These are phyloP conservation scores for Nymphaea colorata DNA, from an alignment of 164 flowering plant species.

Conservation along the genomic window DNA sequence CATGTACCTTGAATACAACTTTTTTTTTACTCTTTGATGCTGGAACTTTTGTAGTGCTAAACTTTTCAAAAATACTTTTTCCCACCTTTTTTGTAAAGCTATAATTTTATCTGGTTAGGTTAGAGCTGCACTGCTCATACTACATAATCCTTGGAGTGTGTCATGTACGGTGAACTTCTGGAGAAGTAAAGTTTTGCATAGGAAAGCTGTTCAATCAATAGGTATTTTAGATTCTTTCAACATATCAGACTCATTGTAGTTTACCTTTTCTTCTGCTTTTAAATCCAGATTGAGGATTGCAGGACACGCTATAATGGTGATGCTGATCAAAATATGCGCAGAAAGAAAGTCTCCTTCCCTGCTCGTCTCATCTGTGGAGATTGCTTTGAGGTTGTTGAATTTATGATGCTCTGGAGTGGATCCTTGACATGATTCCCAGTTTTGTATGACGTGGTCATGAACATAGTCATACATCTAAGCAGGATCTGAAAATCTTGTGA, in stretches of 20 bases:
- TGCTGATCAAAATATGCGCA: constrained; percentile 83
- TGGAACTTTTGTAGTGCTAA: too few relatives aligned
- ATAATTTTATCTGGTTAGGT: too few relatives aligned
- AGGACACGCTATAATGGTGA: constrained; percentile 95
- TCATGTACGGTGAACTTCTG: background rate
- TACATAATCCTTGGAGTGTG: background rate
- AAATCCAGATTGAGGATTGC: constrained; percentile 79
- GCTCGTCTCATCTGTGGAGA: constrained; percentile 92
- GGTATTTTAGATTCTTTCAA: background rate
- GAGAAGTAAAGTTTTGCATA: background rate
- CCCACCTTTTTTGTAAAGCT: too few relatives aligned
- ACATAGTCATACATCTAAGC: too few relatives aligned
- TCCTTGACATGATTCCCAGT: too few relatives aligned
- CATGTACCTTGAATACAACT: too few relatives aligned
- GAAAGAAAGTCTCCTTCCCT: constrained; percentile 84
- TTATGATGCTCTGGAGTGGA: background rate
- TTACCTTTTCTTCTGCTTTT: constrained; percentile 1
- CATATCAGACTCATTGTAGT: background rate
- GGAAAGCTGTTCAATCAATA: background rate
- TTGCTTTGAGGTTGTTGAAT: constrained; percentile 60
- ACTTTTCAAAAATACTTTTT: too few relatives aligned
- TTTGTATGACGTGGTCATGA: too few relatives aligned
- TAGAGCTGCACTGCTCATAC: background rate
- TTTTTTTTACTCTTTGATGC: too few relatives aligned
- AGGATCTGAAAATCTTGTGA: too few relatives aligned